Conservation (phyloP, 1,139 yeast genomes). For the Hemisphaericaspora lyxosophila region DNA sequence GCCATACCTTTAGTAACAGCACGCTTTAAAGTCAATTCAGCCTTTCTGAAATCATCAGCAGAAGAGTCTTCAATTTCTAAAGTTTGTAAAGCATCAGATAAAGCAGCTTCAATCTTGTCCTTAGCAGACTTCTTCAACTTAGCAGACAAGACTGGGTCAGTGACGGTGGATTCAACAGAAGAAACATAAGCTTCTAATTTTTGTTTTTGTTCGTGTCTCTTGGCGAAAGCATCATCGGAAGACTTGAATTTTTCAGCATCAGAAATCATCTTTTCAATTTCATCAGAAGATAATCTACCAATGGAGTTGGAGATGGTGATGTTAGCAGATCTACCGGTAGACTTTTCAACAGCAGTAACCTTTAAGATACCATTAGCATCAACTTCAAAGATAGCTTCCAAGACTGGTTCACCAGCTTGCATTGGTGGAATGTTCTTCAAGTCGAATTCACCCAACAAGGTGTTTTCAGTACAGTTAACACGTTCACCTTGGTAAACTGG, state of each 20-base stretch:
- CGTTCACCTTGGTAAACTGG: constrained; percentile 99
- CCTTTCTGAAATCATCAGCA: constrained; percentile 98
- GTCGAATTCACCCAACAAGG: constrained; percentile 99
- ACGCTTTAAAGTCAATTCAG: constrained; percentile 98
- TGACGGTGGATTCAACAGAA: constrained; percentile 93
- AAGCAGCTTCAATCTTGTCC: constrained; percentile 97
- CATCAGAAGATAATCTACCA: constrained; percentile 97
- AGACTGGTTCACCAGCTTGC: constrained; percentile 99
- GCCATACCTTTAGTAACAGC: constrained; percentile 99
- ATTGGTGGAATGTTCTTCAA: constrained; percentile 98
- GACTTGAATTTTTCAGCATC: constrained; percentile 99
- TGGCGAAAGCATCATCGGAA: constrained; percentile 98
- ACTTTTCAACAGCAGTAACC: constrained; percentile 99
- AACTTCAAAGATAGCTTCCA: constrained; percentile 98
- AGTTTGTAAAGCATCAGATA: constrained; percentile 97
- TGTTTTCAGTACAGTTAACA: constrained; percentile 99
- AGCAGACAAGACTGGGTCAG: constrained; percentile 98
- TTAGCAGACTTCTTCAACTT: constrained; percentile 97
- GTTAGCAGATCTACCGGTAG: constrained; percentile 99
- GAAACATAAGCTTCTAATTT: constrained; percentile 99
- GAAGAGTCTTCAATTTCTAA: constrained; percentile 95
- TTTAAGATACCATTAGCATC: constrained; percentile 99
- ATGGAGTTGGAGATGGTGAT: constrained; percentile 99
- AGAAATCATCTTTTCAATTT: constrained; percentile 97
- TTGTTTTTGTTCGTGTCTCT: constrained; percentile 99